phyloP scores from a whole-genome alignment of 2,329 filamentous ascomycete genomes.

The Pezicula carpinea region DNA sequence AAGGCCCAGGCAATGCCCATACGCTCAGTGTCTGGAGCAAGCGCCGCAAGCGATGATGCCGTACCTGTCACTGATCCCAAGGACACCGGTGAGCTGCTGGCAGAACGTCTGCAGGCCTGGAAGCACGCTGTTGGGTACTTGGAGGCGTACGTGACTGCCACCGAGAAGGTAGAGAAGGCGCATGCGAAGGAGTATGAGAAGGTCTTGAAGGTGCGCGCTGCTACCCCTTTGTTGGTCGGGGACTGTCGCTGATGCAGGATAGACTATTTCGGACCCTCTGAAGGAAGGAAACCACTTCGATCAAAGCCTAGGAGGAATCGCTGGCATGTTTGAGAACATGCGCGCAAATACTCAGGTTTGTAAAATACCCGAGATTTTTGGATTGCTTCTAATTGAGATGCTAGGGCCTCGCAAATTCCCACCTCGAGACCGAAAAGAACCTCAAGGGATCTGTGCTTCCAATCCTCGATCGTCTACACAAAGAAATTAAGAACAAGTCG shows the following conservation, averaged over 20 bases:
- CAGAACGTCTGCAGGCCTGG: constrained; percentile 88
- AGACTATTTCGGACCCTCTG: constrained; percentile 81
- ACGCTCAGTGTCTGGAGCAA: neutral
- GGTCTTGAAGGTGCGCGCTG: constrained; percentile 66
- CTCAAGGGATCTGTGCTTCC: constrained; percentile 83
- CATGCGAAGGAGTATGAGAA: constrained; percentile 95
- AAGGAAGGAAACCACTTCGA: constrained; percentile 93
- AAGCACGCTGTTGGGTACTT: constrained; percentile 90
- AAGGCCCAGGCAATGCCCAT: neutral
- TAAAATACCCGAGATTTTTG: neutral
- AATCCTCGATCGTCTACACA: constrained; percentile 83
- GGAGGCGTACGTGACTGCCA: constrained; percentile 81
- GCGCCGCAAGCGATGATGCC: neutral
- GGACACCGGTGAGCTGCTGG: constrained; percentile 67
- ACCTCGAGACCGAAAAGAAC: constrained; percentile 86
- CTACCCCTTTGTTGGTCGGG: neutral
- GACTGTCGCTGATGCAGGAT: constrained; percentile 5
- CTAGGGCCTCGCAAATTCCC: constrained; percentile 83
- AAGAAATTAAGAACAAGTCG: constrained; percentile 93
- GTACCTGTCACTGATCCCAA: neutral
- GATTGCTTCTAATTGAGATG: constrained; percentile 3
- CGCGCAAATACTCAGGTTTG: constrained; percentile 76
- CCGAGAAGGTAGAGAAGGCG: constrained; percentile 79
- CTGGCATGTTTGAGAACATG: constrained; percentile 91
- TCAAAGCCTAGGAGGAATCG: constrained; percentile 78